Evolutionary conservation across 192 early-diverging fungal genomes (phyloP), one percentile per base, ranked within the genome.

Genomic region (Umbelopsis sp.): DNA sequence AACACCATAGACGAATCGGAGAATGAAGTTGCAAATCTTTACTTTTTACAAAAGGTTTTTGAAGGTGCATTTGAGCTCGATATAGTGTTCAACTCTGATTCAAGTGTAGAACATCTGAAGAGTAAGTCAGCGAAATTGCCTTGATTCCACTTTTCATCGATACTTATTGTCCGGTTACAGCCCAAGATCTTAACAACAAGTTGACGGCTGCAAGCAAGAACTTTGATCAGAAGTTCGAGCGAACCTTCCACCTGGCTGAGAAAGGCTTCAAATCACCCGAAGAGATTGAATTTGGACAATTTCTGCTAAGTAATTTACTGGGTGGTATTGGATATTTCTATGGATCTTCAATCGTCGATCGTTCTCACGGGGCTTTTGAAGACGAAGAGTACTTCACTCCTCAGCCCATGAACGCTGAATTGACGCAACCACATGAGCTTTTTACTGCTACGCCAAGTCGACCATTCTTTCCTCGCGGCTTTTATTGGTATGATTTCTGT

Each of bases 401-500:
- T 27, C 78, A 80, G 49, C 75, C 83, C 41, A 23, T 84, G 52
- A 52, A 85, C 37, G 88, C 93, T 0, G 58, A 88, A 68, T 69
- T 85, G 18, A 90, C 90, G 50, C 73, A 75, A 6, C 93, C 96
- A 0, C 81, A 83, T 16, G 78, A 85, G 16, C 78, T 98, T 23
- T 96, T 96, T 74, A 87, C 91, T 0, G 90, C 91, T 0, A 91
- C 93, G 1, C 95, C 96, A 1, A 92, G 90, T 9, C 86, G 96
- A 25, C 91, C 96, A 15, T 98, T 98, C 74, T 98, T 98, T 75
- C 95, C 96, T 49, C 85, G 96, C 35, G 96, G 96, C n/a, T 98
- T 96, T 66, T 86, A 95, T 46, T 98, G 96, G 92, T 82, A 75
- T 51, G 64, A 4, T 30, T 5, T 15, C 27, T 9, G 37, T 41